Evolutionary conservation across 768 basidiomycete genomes (phyloP), one percentile per base, ranked within the genome.

Genomic region (Boletus eberwhitei): DNA sequence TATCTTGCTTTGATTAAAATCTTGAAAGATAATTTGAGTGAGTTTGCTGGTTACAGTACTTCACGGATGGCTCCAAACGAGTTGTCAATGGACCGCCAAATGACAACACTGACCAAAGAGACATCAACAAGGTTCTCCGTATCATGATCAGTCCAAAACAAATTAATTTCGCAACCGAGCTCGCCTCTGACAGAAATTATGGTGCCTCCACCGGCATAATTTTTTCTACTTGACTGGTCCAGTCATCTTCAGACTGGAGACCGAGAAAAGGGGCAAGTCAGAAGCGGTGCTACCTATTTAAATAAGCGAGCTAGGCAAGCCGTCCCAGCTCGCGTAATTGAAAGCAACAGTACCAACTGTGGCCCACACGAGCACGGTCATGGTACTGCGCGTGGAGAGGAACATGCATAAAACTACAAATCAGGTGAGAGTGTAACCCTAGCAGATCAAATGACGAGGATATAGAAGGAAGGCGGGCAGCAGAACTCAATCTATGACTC

Each of bases 401-500:
- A 14, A 52, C 39, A 32, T 37, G 13, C 29, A 24, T n/a, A 34
- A 55, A 43, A 40, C 50, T 50, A 57, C 61, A 39, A 31, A 43
- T 45, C 36, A 52, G 45, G 29, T 40, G 48, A 42, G 45, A 47
- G 46, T 24, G 26, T 32, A 50, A 22, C 50, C 41, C 34, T 36
- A 45, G 35, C 35, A 34, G 39, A 24, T 42, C 26, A 54, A 17
- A 50, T 17, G 22, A 44, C 19, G n/a, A 35, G 39, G 42, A 47
- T 41, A 42, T 39, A 32, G 32, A 26, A 43, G 26, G 31, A 43
- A 34, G 48, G 41, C 11, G 22, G 38, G n/a, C n/a, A 1, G 40
- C 35, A 40, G 44, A 39, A 37, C 34, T 65, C 67, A 91, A 58
- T 92, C 91, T 63, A 95, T 91, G 50, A 96, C 92, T 44, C 96